Base-by-base conservation (phyloP, 768 basidiomycete genomes). In the Stropharia rugosoannulata region DNA sequence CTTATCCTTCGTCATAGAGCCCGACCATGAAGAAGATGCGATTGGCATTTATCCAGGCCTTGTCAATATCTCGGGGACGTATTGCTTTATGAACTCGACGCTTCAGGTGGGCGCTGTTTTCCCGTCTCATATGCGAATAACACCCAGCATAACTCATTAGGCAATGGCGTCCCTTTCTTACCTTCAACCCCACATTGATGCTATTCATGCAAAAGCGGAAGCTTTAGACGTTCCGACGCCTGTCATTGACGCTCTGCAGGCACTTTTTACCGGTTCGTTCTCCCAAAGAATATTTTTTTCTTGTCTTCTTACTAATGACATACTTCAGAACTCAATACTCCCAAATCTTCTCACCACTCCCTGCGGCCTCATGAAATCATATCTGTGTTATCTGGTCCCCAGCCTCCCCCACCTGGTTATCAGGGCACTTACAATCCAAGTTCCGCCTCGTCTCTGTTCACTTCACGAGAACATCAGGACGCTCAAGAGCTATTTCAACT, bases 401-500 rank as follows among this genome's bases (percentile, higher is more conserved):
- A 51, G 52, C 63, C 18, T 77, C 80, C 57, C 74, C 80, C 37
- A 70, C 76, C 35, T 48, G 81, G 80, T 59, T 65, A 76, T 59
- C 80, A 80, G 40, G 46, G 54, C 13, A 48, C 37, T 4, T 56
- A 49, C 37, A 57, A 37, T 19, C 56, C 59, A 7, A 58, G 58
- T 53, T 57, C 59, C 22, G 59, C 63, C 35, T 55, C 59, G 7
- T 61, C 87, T 0, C 78, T 94, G 10, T 87, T 96, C 70, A 84
- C 85, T 60, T 93, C 93, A 1, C 86, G 93, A 11, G 94, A 97
- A 67, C 96, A 98, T 68, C 96, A 98, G 73, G 96, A 98, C 68
- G 96, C 96, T 4, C 96, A 98, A 66, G 96, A 98, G 67, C 80
- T 98, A n/a, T 98, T 97, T 74, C 89, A 96, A 62, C 85, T 98